Percentiles rank a stretch among this genome's conserved stretches.
phyloP scores from a whole-genome alignment of 495 filamentous ascomycete species.

The Sordaria brevicollis region DNA sequence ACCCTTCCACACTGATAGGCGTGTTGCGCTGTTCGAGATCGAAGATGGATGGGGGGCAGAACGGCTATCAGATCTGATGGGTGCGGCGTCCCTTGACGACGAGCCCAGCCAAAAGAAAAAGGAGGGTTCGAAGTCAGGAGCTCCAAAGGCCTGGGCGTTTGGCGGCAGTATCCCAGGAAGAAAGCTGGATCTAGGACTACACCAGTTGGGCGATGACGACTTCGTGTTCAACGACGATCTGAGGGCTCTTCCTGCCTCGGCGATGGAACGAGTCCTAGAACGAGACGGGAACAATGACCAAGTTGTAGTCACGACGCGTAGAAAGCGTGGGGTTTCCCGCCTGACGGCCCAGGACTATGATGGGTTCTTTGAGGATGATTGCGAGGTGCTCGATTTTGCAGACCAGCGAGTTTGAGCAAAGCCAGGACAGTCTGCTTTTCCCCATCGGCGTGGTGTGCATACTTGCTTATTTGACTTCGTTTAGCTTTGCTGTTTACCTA shows the following conservation, averaged over 20 bases:
- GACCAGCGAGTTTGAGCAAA: conserved; percentile 61
- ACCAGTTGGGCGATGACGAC: conserved; percentile 42
- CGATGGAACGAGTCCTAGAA: conserved; percentile 46
- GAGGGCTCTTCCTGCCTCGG: conserved; percentile 41
- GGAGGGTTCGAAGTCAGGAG: conserved; percentile 6
- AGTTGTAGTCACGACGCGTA: conserved; percentile 68
- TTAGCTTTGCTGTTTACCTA: not conserved
- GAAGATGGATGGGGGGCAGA: conserved; percentile 28
- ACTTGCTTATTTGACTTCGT: not conserved
- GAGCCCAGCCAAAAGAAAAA: conserved; percentile 8
- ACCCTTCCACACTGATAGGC: conserved; percentile 79
- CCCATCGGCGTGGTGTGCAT: not conserved
- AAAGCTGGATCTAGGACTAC: conserved; percentile 50
- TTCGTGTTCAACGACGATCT: conserved; percentile 38
- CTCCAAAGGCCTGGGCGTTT: conserved; percentile 52
- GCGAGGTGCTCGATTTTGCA: conserved; percentile 85
- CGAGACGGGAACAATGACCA: conserved; percentile 57
- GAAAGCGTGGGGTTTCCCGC: conserved; percentile 47
- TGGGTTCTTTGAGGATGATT: conserved; percentile 91
- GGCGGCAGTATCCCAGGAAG: conserved; percentile 51
- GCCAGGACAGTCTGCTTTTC: conserved; percentile 4
- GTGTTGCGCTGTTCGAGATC: conserved; percentile 55
- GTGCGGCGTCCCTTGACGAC: conserved; percentile 19
- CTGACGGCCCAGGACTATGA: conserved; percentile 48
- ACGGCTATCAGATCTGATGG: conserved; percentile 21